These are phyloP conservation scores for Candida endomychidarum DNA, from an alignment of 805 yeast genomes.

Conservation along the genomic window DNA sequence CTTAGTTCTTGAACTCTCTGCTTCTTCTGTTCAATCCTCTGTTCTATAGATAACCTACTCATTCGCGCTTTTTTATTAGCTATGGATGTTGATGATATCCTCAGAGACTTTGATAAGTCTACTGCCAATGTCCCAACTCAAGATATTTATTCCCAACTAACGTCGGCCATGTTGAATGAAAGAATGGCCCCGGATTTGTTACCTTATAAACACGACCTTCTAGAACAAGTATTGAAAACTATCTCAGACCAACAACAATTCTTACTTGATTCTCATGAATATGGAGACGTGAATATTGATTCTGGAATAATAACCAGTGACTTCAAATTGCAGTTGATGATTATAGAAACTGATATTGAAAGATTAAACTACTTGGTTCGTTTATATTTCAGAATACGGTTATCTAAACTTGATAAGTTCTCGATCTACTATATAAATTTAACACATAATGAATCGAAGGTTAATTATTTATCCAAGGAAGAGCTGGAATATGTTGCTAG, in stretches of 20 bases:
- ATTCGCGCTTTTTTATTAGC: slow-evolving; percentile 5
- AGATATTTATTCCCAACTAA: slow-evolving; percentile 21
- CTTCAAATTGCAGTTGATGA: slow-evolving; percentile 73
- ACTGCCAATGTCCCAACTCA: slow-evolving; percentile 18
- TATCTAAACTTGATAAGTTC: slow-evolving; percentile 71
- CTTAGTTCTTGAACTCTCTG: slow-evolving; percentile 31
- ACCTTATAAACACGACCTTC: slow-evolving; percentile 62
- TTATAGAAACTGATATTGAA: slow-evolving; percentile 90
- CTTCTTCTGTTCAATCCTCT: slow-evolving; percentile 33
- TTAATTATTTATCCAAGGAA: slow-evolving; percentile 45
- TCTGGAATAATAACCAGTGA: slow-evolving; percentile 40
- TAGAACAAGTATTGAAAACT: slow-evolving; percentile 57
- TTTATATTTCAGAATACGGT: slow-evolving; percentile 74
- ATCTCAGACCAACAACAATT: slow-evolving; percentile 71
- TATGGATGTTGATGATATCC: slow-evolving; percentile 67
- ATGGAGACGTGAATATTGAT: slow-evolving; percentile 55
- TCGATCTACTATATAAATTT: slow-evolving; percentile 55
- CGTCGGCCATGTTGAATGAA: slow-evolving; percentile 75
- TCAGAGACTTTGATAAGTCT: slow-evolving; percentile 57
- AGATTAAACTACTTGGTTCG: slow-evolving; percentile 80
- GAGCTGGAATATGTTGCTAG: slow-evolving; percentile 67
- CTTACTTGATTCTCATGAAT: slow-evolving; percentile 73
- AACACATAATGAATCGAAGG: slow-evolving; percentile 15
- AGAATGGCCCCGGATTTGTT: slow-evolving; percentile 85
- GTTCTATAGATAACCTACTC: slow-evolving; percentile 3